Conservation (phyloP, 768 basidiomycete species). For the Brasilioporus rufonigricans region DNA sequence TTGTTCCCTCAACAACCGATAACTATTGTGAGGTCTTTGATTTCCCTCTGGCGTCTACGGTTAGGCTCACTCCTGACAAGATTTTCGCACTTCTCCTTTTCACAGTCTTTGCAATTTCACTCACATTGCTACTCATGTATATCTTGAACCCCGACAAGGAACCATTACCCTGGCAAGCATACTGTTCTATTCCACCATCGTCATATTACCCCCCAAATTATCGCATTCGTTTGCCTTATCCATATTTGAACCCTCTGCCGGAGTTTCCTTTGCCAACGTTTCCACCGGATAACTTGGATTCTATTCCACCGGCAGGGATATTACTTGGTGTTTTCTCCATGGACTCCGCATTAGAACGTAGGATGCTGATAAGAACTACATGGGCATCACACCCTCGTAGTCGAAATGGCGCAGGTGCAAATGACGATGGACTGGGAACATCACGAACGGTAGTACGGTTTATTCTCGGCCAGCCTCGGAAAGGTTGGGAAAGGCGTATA, state of each 20-base stretch:
- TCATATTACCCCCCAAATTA: slow-evolving; percentile 44
- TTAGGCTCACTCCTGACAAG: slow-evolving; percentile 38
- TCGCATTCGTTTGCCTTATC: slow-evolving; percentile 40
- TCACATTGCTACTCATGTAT: slow-evolving; percentile 88
- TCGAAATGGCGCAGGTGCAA: slow-evolving; percentile 65
- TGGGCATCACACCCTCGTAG: slow-evolving; percentile 86
- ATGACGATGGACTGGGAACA: slow-evolving; percentile 70
- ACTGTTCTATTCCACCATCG: slow-evolving; percentile 71
- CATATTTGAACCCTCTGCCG: slow-evolving; percentile 34
- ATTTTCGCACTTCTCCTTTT: slow-evolving; percentile 72
- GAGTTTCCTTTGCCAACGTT: slow-evolving; percentile 45
- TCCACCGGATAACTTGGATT: slow-evolving; percentile 70
- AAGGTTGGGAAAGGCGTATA: slow-evolving; percentile 75
- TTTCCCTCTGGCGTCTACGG: not conserved
- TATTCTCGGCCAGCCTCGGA: slow-evolving; percentile 80
- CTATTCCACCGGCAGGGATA: slow-evolving; percentile 78
- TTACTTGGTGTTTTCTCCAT: slow-evolving; percentile 90
- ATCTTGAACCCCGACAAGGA: slow-evolving; percentile 95
- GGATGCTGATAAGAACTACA: slow-evolving; percentile 83
- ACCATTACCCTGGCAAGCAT: slow-evolving; percentile 90
- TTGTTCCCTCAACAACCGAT: slow-evolving; percentile 78
- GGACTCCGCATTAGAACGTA: slow-evolving; percentile 79
- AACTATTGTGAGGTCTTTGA: slow-evolving; percentile 60
- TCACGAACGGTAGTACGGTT: slow-evolving; percentile 87
- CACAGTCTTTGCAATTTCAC: slow-evolving; percentile 74